Evolutionary conservation across 139 green algal genomes (phyloP), one percentile per base, ranked within the genome.

Genomic region (Tetradesmus lagerheimii): DNA sequence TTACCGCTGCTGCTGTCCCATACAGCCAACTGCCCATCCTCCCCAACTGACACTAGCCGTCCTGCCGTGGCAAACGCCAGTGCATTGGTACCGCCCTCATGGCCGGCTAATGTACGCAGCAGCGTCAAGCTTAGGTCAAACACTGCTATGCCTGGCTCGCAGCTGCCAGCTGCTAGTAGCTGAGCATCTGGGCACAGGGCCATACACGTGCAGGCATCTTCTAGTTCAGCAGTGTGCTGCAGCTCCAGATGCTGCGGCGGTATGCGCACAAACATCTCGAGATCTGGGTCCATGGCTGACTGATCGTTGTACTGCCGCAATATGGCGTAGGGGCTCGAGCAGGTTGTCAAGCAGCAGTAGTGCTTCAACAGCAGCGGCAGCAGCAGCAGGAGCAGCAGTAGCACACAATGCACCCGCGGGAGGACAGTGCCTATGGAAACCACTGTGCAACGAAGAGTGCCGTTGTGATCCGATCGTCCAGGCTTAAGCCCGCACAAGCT

Each of bases 21-120:
- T 6, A 89, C 66, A 39, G 84, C 84, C 57, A 53, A 39, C n/a
- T 41, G n/a, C 3, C 84, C 84, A 80, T 89, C 84, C 45, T 89
- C 84, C 2, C 84, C 84, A 41, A 67, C 84, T n/a, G 84, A 89
- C 38, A 89, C 84, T 27, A 89, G 66, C 84, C 50, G 62, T 39
- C 31, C 14, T 15, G 38, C 66, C 16, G 2, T 31, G 1, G 38
- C 39, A 66, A 89, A 89, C 4, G 66, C 64, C 25, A 89, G 27
- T 8, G 38, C 31, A 23, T 80, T 89, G 37, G 62, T 89, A 27
- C 84, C 84, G 43, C 84, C 84, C 6, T 57, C 9, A 64, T 89
- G 84, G 43, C 84, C 84, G 25, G 38, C 1, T 37, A 74, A 31
- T 25, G 43, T 43, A 74, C 47, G 25, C n/a, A 78, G 31, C n/a